Percentiles rank a stretch among this genome's conserved stretches.
Conservation (phyloP, 805 yeast species). For the Candida multigemmis region DNA sequence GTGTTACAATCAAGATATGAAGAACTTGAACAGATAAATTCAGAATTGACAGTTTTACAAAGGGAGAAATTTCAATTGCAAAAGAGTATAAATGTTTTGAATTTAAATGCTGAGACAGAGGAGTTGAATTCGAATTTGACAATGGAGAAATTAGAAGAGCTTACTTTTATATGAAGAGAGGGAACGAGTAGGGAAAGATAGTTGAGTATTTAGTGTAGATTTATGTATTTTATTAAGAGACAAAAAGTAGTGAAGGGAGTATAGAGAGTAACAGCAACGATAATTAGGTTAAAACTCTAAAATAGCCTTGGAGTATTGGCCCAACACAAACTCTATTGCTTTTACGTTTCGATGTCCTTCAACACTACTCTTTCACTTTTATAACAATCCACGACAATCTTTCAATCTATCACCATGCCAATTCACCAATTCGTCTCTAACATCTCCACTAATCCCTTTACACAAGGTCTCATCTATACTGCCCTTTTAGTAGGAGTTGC, state of each 20-base stretch:
- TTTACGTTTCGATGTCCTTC: not conserved
- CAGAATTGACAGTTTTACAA: slow-evolving; percentile 17
- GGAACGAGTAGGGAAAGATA: not conserved
- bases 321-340: not conserved
- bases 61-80: slow-evolving; percentile 12
- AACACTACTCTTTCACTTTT: not conserved
- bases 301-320: not conserved
- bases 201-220: not conserved
- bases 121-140: slow-evolving; percentile 25
- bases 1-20: slow-evolving; percentile 15
- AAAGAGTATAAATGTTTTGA: slow-evolving; percentile 8
- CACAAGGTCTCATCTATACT: slow-evolving; percentile 10
- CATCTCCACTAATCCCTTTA: slow-evolving; percentile 5
- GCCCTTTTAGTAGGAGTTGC: slow-evolving; percentile 54
- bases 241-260: not conserved
- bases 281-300: not conserved
- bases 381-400: slow-evolving; percentile 1
- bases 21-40: slow-evolving; percentile 15
- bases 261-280: not conserved
- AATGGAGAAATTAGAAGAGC: slow-evolving; percentile 42
- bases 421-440: slow-evolving; percentile 6
- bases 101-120: slow-evolving; percentile 19
- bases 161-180: slow-evolving; percentile 30
- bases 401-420: slow-evolving; percentile 3
- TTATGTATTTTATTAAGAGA: not conserved